phyloP scores from a whole-genome alignment of 768 basidiomycete species.

The Rhodocollybia butyracea region DNA sequence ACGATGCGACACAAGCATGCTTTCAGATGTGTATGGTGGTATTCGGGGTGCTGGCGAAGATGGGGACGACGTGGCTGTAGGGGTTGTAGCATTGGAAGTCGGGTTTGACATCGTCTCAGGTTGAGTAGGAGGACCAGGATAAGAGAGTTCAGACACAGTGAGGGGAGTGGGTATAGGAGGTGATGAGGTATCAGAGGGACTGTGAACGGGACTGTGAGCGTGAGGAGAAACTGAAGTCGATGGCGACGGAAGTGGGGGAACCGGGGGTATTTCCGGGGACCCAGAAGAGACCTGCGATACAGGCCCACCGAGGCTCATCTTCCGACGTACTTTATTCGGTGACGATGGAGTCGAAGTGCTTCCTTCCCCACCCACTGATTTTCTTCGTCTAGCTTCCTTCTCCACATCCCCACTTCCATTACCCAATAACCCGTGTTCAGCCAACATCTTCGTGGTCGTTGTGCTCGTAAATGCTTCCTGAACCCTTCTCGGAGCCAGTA shows the following conservation, averaged over 20 bases:
- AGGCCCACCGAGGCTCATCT: neutral
- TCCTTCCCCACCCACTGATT: conserved; percentile 14
- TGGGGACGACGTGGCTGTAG: neutral
- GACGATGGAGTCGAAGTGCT: conserved; percentile 5
- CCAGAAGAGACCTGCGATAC: neutral
- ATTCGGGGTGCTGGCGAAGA: neutral
- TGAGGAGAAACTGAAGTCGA: neutral
- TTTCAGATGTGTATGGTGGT: neutral
- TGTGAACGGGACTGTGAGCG: too few species aligned
- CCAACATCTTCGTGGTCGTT: conserved; percentile 63
- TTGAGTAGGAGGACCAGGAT: neutral
- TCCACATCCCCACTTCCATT: conserved; percentile 16
- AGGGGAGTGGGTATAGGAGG: neutral
- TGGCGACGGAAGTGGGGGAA: neutral
- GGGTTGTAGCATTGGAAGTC: neutral
- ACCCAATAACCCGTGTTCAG: conserved; percentile 59
- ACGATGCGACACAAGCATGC: neutral
- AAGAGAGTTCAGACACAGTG: neutral
- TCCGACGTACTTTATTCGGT: neutral
- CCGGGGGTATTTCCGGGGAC: neutral
- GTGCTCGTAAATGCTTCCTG: conserved; percentile 79
- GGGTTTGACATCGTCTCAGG: neutral
- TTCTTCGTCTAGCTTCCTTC: conserved; percentile 26
- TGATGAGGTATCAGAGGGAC: too few species aligned
- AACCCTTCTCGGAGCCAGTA: conserved; percentile 72